phyloP scores from a whole-genome alignment of 2,329 filamentous ascomycete species.

The Sporothrix sp. region DNA sequence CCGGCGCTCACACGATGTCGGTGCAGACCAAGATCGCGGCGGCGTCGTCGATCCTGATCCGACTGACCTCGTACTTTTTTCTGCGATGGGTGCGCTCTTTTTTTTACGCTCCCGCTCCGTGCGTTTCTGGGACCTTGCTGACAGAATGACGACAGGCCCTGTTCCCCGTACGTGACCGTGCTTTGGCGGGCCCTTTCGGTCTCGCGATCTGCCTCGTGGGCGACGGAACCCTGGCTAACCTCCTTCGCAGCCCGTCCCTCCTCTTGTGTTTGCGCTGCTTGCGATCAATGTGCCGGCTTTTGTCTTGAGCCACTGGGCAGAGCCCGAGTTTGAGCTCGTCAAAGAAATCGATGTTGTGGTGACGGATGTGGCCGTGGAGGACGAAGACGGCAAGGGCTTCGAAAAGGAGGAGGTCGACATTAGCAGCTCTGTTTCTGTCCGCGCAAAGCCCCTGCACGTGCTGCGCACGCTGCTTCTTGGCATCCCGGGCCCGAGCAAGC shows the following conservation, averaged over 20 bases:
- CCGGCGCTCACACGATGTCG: slow-evolving; percentile 21
- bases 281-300: slow-evolving; percentile 58
- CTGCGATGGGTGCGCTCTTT: slow-evolving; percentile 47
- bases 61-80: slow-evolving; percentile 46
- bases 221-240: not conserved
- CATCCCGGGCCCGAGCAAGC: slow-evolving; percentile 59
- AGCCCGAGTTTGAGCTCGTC: slow-evolving; percentile 47
- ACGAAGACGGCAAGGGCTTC: slow-evolving; percentile 30
- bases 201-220: not conserved
- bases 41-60: slow-evolving; percentile 40
- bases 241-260: slow-evolving; percentile 16
- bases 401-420: slow-evolving; percentile 47
- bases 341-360: slow-evolving; percentile 49
- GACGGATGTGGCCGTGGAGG: slow-evolving; percentile 33
- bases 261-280: slow-evolving; percentile 48
- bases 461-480: slow-evolving; percentile 65
- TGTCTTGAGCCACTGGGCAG: slow-evolving; percentile 46
- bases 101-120: not conserved
- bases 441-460: slow-evolving; percentile 45
- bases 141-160: slow-evolving; percentile 22
- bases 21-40: slow-evolving; percentile 26
- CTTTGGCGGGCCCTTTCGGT: not conserved
- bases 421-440: slow-evolving; percentile 51
- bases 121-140: not conserved
- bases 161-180: slow-evolving; percentile 25